These are phyloP conservation scores for Phyllosticta capitalensis DNA, from an alignment of 2,329 filamentous ascomycete species.

Conservation along the genomic window DNA sequence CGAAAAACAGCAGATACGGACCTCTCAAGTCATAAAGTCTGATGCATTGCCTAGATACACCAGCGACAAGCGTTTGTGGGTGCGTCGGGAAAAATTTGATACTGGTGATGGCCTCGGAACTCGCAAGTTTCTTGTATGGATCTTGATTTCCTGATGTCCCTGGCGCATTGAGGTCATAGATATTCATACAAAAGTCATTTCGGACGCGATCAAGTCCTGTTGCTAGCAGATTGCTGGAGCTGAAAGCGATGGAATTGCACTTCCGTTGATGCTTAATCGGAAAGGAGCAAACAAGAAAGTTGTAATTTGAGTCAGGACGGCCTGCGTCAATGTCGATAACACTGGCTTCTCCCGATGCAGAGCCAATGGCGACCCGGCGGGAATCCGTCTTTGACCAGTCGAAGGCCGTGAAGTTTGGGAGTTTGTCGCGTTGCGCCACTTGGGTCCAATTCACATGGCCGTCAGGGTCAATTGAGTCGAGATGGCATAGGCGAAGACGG, in stretches of 20 bases:
- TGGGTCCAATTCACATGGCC: conserved; percentile 42
- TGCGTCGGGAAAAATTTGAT: conserved; percentile 73
- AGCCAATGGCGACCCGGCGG: conserved; percentile 65
- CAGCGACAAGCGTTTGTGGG: conserved; percentile 64
- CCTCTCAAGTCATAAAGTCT: conserved; percentile 71
- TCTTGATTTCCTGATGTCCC: conserved; percentile 44
- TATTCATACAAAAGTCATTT: conserved; percentile 72
- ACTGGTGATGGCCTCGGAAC: conserved; percentile 65
- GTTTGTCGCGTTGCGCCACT: conserved; percentile 43
- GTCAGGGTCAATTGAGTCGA: conserved; percentile 26
- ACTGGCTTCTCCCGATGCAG: conserved; percentile 64
- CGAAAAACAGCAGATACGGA: conserved; percentile 26
- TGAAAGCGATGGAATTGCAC: conserved; percentile 76
- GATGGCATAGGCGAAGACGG: conserved; percentile 48
- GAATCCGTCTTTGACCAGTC: conserved; percentile 55
- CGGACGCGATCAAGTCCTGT: conserved; percentile 72
- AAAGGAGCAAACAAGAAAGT: conserved; percentile 48
- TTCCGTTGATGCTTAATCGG: conserved; percentile 65
- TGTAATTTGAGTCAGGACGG: conserved; percentile 26
- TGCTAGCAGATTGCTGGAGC: conserved; percentile 59
- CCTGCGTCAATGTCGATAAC: conserved; percentile 64
- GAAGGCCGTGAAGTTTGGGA: conserved; percentile 54
- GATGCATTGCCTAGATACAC: conserved; percentile 65
- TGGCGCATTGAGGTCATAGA: conserved; percentile 63
- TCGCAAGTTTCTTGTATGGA: conserved; percentile 47